A percentile compares a stretch with the other conserved stretches of the same genome.
Evolutionary conservation across 345 rosid genomes (phyloP).

Genomic region (Aquilaria yunnanensis): DNA sequence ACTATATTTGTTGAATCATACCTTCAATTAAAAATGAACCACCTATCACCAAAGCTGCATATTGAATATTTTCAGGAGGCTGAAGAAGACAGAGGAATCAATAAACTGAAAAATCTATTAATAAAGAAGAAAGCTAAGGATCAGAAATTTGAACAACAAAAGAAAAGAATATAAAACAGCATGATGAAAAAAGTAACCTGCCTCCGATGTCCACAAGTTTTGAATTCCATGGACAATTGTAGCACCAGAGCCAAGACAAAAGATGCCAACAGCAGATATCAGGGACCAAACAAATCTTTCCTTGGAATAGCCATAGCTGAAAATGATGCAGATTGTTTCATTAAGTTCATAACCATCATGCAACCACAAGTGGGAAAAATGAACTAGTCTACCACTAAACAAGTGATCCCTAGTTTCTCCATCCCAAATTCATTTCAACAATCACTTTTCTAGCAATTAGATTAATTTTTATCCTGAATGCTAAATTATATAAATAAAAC

Average conservation of each 20-base stretch:
- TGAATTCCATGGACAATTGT: constrained; percentile 93
- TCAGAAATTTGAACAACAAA: constrained; percentile 5
- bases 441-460: too few species aligned
- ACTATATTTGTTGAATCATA: constrained; percentile 15
- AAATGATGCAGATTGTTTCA: constrained; percentile 7
- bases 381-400: too few species aligned
- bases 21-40: constrained; percentile 97
- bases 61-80: constrained; percentile 76
- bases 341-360: too few species aligned
- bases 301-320: constrained; percentile 95
- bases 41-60: constrained; percentile 91
- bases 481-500: too few species aligned
- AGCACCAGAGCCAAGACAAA: constrained; percentile 99
- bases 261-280: constrained; percentile 98
- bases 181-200: constrained; percentile 20
- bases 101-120: constrained; percentile 11
- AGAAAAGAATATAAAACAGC: constrained; percentile 9
- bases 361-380: too few species aligned
- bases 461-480: too few species aligned
- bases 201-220: constrained; percentile 76
- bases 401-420: too few species aligned
- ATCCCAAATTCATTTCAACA: too few species aligned
- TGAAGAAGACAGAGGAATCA: constrained; percentile 29
- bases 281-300: constrained; percentile 99
- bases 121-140: constrained; percentile 1